Evolutionary conservation across 108 stramenopile species (phyloP), one percentile per base, ranked within the genome.

Genomic region (Stephanodiscus minutulus): DNA sequence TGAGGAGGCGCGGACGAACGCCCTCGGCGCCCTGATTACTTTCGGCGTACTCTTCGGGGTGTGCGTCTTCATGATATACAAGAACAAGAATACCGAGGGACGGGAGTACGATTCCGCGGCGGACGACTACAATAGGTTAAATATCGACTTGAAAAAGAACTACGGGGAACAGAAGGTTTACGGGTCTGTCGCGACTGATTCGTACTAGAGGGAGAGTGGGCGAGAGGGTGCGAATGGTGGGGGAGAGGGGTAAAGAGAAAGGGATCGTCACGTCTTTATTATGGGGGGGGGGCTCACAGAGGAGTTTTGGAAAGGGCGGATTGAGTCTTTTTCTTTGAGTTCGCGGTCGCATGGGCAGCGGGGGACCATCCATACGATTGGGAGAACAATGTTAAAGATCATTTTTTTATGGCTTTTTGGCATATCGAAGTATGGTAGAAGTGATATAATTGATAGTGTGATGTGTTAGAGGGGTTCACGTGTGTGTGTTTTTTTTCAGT

Each of bases 21-120:
- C 81, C 31, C 78, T 82, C 15, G 81, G 76, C 12, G 81, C 81
- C 20, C 20, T 77, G 25, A 33, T 61, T 15, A 73, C 67, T 4
- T 82, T 82, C 47, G 64, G 29, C 11, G 72, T 21, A 52, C 27
- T 71, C 60, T 35, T 54, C 46, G 64, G 61, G 29, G 52, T 28
- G 41, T 60, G 33, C 43, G 43, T 44, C 13, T 44, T 15, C 43
- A 3, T 44, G 43, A 44, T 44, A 44, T 13, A 44, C 13, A 53
- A 5, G 22, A 53, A 27, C 22, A 53, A 53, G 52, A 53, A 27
- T 53, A 1, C 22, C 10, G 52, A 53, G 22, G 52, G 22, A 53
- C 52, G 27, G 27, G 58, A 24, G 49, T 49, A 44, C 11, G 78
- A 54, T 11, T 55, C 29, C 39, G 68, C 64, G 15, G 60, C 65